Evolutionary conservation across 352 stramenopile genomes (phyloP), one percentile per base, ranked within the genome.

Genomic region (Pythium rishiriense): DNA sequence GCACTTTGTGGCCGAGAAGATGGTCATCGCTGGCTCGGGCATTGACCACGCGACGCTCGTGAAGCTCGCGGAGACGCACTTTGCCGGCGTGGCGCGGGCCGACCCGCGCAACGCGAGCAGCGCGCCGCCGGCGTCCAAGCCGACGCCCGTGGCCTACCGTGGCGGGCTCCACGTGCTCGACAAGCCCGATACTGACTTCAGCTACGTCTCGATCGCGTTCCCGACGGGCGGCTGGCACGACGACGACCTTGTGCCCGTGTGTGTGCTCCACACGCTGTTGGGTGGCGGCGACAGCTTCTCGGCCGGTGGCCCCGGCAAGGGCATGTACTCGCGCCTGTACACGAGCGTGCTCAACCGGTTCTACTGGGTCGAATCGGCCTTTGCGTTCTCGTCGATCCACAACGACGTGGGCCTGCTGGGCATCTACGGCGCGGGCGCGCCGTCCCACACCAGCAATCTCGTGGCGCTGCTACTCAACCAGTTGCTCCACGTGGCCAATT

Each of bases 301-400:
- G 41, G 97, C 98, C 24, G 98, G 98, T 58, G 98, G 98, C 0
- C 98, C 98, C 19, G 98, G 98, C 43, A 99, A 99, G 75, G 98
- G 98, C 57, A 99, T 99, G 97, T 99, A 99, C 79, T 98, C 96
- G 51, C 91, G 97, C 1, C 84, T 99, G 51, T 99, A 99, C 80
- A 94, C 94, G 52, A 90, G 80, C 68, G 96, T 99, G 46, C 77
- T 99, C 22, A 99, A 99, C 76, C 86, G 87, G 28, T 98, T 98
- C 73, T 94, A 95, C 72, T 99, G 97, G 97, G 96, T 98, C 52
- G 98, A 99, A 73, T 96, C 89, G n/a, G 93, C 94, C 10, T 98
- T 99, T 72, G 94, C 96, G 11, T 99, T 99, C 74, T 97, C 94
- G 49, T 94, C 87, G 22, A 98, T 99, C 64, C 94, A 99, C 77